Evolutionary conservation across 352 stramenopile genomes (phyloP), one percentile per base, ranked within the genome.

Genomic region (Phytophthora meadii): DNA sequence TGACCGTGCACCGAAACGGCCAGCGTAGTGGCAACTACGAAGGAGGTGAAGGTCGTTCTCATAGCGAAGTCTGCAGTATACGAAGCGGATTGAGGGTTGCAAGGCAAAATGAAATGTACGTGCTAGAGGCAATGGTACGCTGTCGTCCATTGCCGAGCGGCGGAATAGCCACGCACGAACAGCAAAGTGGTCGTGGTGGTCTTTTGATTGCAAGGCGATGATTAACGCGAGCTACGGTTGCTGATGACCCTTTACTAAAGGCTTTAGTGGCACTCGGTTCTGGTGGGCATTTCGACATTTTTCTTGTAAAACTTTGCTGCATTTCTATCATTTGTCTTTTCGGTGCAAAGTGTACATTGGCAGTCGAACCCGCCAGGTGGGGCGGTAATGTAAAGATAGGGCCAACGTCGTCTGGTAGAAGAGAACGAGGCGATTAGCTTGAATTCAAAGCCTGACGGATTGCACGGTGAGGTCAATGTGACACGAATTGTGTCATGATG

Each of bases 1-100:
- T 79, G 70, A 17, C 28, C 65, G 25, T 64, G 36, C 30, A 72
- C 67, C 15, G 48, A 56, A 14, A 41, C 19, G 24, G 25, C 45
- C 54, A 65, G 22, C 24, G 34, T 56, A 34, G 50, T 24, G 39
- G 47, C 39, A 22, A 34, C 56, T 51, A 48, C 22, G 12, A 67
- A 25, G 27, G 56, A 1, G 22, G 27, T 22, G 15, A 27, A 10
- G 28, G 53, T 27, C n/a, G 45, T 45, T 53, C 32, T 66, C 56
- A 66, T 71, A 27, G 19, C 28, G 47, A 17, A 42, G 40, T 17
- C 9, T n/a, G n/a, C n/a, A n/a, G n/a, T 48, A 14, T 46, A 22
- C 8, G 22, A 41, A 49, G 40, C 7, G 2, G 36, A 54, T 30
- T 54, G 41, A 48, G 40, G 24, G 41, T 5, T 39, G 24, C 37